A percentile compares a stretch with the other conserved stretches of the same genome.
Evolutionary conservation across 169 alveolate genomes (phyloP).

Genomic region (Plasmodium fragile): DNA sequence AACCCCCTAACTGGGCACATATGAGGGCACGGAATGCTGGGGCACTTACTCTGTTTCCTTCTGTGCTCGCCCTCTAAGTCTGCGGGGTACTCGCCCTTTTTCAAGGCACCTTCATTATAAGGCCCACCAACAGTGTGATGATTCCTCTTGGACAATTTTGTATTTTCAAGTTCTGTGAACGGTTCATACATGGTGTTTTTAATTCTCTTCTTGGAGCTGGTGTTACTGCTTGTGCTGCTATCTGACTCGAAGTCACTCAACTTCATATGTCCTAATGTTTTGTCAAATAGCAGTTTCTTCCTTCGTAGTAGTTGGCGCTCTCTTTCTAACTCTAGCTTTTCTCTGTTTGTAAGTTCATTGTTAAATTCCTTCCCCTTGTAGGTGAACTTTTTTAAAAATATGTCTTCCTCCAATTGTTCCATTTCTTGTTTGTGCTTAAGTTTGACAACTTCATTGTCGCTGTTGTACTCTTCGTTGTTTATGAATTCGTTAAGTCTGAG

Average conservation of each 20-base stretch:
- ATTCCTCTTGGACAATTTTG: slow-evolving; percentile 10
- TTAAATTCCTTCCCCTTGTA: slow-evolving; percentile 68
- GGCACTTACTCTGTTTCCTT: slow-evolving; percentile 19
- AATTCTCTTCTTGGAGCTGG: not conserved
- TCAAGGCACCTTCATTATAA: slow-evolving; percentile 26
- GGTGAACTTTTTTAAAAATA: slow-evolving; percentile 67
- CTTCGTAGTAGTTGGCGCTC: slow-evolving; percentile 52
- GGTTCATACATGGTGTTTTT: slow-evolving; percentile 56
- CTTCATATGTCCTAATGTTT: slow-evolving; percentile 47
- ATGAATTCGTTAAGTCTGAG: slow-evolving; percentile 51
- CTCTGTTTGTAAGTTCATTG: slow-evolving; percentile 64
- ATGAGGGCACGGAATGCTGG: not conserved
- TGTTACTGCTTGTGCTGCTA: slow-evolving; percentile 45
- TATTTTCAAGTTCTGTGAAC: slow-evolving; percentile 27
- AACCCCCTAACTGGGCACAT: not conserved
- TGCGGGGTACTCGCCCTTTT: slow-evolving; percentile 23
- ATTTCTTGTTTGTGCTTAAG: slow-evolving; percentile 69
- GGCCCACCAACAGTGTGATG: slow-evolving; percentile 7
- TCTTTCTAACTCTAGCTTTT: slow-evolving; percentile 53
- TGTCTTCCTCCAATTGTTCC: slow-evolving; percentile 76
- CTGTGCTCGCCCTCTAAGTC: slow-evolving; percentile 29
- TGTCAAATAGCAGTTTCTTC: slow-evolving; percentile 41
- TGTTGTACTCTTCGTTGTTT: slow-evolving; percentile 69
- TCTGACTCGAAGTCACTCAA: slow-evolving; percentile 75
- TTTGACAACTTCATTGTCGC: slow-evolving; percentile 52